Base-by-base conservation (phyloP, 75 land plant genomes). In the Sequoiadendron giganteum region DNA sequence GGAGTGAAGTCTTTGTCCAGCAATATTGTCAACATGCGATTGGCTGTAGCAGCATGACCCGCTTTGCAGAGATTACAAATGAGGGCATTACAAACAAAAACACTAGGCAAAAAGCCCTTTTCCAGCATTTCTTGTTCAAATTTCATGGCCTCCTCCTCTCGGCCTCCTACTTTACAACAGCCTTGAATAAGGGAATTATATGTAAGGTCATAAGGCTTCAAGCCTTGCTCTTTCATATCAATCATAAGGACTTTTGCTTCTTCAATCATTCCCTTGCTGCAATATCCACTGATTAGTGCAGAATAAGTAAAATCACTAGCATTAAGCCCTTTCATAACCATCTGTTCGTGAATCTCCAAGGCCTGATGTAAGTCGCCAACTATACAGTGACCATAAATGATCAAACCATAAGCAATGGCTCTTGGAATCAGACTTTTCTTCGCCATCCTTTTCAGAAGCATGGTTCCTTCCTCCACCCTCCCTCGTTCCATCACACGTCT, bases 1-100 rank as follows among this genome's bases (percentile, higher is more conserved):
- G 96, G 96, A 49, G 34, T 1, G 83, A 95, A 91, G 49, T 92
- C 91, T 47, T 89, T 95, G 30, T 93, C 94, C 38, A 95, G n/a
- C 82, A 91, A 54, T 6, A 86, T 45, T 85, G 95, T 93, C 54
- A 94, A 65, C 82, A 94, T 75, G n/a, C 72, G 89, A 90, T 93
- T 87, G 19, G 93, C 96, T 25, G 80, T 82, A 72, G 85, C 80
- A 28, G 76, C 87, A 39, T 85, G 39, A 16, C 93, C 90, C 48
- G 30, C 48, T 34, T 87, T 89, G 68, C 93, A 90, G 5, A 94
- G 86, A 86, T 39, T 82, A 28, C 52, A 28, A 5, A 93, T n/a
- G 86, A 94, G 85, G 89, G 70, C 90, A 84, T 92, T 95, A 86
- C 88, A 90, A 38, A 91, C 89, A 43, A 36, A 47, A 75, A 84